Conservation (phyloP, 23 red algal species). For the Gracilaria gracilis region DNA sequence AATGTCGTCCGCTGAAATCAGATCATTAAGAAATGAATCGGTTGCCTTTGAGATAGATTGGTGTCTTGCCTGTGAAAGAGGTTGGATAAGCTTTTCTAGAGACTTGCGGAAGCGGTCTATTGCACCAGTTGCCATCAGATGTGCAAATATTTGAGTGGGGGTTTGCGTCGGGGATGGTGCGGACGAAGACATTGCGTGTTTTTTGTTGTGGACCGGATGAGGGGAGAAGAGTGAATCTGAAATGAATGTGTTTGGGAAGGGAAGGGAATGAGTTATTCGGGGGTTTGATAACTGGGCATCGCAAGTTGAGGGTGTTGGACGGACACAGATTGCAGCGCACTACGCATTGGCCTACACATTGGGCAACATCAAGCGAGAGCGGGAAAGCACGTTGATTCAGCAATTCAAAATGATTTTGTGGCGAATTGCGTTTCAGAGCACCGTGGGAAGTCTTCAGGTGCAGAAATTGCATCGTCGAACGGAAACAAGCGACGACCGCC, state of each 20-base stretch:
- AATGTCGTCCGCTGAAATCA: not conserved
- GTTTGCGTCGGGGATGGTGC: not conserved
- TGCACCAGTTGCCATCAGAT: constrained; percentile 27
- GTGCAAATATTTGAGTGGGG: constrained; percentile 23
- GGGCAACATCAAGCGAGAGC: no score
- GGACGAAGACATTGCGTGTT: constrained; percentile 6
- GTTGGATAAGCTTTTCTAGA: constrained; percentile 21
- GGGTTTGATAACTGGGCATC: no score
- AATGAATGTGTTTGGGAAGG: not conserved
- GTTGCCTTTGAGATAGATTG: constrained; percentile 23
- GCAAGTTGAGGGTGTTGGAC: no score
- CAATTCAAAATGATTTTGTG: no score
- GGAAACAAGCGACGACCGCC: no score
- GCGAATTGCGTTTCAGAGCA: no score
- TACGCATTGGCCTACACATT: no score
- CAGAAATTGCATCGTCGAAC: no score
- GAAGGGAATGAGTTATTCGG: no score
- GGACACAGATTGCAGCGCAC: no score
- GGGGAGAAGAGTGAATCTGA: not conserved
- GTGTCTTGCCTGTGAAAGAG: constrained; percentile 15
- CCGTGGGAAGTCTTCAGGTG: no score
- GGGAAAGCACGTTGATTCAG: no score
- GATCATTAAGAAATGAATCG: not conserved
- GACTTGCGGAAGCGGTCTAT: constrained; percentile 41
- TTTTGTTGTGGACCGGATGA: not conserved